Base-by-base conservation (phyloP, 2,329 filamentous ascomycete species). In the Phaeosphaeriaceae sp. region DNA sequence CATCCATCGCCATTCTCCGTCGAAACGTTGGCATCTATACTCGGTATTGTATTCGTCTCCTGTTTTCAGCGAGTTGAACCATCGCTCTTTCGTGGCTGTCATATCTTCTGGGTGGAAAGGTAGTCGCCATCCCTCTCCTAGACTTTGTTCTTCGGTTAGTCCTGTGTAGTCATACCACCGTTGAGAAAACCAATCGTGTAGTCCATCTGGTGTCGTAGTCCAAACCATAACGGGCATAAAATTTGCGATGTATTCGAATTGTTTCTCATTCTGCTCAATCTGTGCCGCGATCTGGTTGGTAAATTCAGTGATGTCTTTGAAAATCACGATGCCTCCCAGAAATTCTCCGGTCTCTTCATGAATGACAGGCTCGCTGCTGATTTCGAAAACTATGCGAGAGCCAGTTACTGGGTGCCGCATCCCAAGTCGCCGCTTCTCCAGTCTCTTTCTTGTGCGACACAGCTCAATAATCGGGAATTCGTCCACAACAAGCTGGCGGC, bases 131-230 rank as follows among this genome's bases (percentile, higher is more conserved):
- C 84, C 84, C 27, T 81, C 69, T 0, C 89, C 90, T 2, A 89
- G 65, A 24, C 87, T 90, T 10, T 88, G 80, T 46, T 89, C 85
- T 10, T 83, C 80, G 0, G 82, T 83, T 22, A 92, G 76, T 0
- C 91, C 74, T 11, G 91, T 93, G 67, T 91, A 93, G n/a, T 86
- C 84, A 68, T 91, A 91, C 89, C 91, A 94, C n/a, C 88, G 81
- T 48, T 86, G 85, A 57, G 90, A 91, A 75, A 89, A 93, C 77
- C 91, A 93, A 67, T 93, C 90, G 64, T 87, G 83, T 24, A 80
- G 66, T 0, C 91, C 91, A 17, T 89, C 85, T 0, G 89, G 83
- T 0, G 79, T 87, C 0, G 90, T 86, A 0, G 89, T 92, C 90
- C 91, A 94, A 5, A 93, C 88, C 76, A 85, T 78, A 46, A 79